Evolutionary conservation across 257 asterid genomes (phyloP).

Genomic region (Solanum clarkiae): DNA sequence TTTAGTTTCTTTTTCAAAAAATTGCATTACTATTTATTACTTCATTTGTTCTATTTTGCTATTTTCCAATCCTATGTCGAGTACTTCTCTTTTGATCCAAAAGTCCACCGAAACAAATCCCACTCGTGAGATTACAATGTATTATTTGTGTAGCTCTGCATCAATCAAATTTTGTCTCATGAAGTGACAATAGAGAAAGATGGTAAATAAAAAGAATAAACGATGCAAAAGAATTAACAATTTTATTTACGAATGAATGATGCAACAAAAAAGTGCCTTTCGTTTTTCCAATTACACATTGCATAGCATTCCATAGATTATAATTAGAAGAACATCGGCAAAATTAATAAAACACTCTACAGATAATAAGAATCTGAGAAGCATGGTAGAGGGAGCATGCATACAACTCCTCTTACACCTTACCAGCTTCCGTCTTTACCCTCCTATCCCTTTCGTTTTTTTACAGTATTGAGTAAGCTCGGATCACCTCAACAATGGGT

Average conservation of each 20-base stretch:
- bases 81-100: too few relatives aligned
- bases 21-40: too few relatives aligned
- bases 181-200: background rate
- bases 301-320: slow-evolving; percentile 12
- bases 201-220: background rate
- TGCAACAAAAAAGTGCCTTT: slow-evolving; percentile 23
- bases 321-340: slow-evolving; percentile 17
- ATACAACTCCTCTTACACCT: slow-evolving; percentile 20
- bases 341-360: slow-evolving; percentile 15
- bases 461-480: slow-evolving; percentile 88
- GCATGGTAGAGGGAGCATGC: slow-evolving; percentile 5
- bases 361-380: slow-evolving; percentile 18
- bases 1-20: too few relatives aligned
- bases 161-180: background rate
- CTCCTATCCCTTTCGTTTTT: slow-evolving; percentile 4
- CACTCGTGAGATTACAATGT: background rate
- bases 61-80: too few relatives aligned
- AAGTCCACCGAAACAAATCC: too few relatives aligned
- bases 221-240: slow-evolving; percentile 19
- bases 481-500: slow-evolving; percentile 84
- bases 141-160: too few relatives aligned
- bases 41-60: too few relatives aligned
- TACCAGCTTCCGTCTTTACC: slow-evolving; percentile 17
- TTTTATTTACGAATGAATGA: slow-evolving; percentile 52
- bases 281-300: slow-evolving; percentile 25